phyloP scores from a whole-genome alignment of 352 stramenopile species.

The Salisapilia sapeloensis region DNA sequence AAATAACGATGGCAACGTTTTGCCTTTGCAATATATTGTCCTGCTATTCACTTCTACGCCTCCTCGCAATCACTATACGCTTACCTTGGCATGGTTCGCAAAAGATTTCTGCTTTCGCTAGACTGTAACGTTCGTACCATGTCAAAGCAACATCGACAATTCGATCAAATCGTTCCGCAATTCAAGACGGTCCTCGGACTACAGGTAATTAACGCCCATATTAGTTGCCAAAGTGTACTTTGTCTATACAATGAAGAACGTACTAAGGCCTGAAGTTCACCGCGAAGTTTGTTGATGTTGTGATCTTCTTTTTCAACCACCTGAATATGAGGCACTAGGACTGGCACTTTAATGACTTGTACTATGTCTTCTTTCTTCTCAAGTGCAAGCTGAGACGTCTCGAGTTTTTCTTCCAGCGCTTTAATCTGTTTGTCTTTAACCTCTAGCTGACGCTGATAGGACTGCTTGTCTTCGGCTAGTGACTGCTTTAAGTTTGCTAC shows the following conservation, averaged over 20 bases:
- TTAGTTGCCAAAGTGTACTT: neutral
- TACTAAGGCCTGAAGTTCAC: conserved; percentile 39
- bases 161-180: conserved; percentile 40
- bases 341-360: conserved; percentile 37
- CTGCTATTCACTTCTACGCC: conserved; percentile 1
- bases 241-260: conserved; percentile 2
- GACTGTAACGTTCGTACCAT: neutral
- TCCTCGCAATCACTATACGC: conserved; percentile 3
- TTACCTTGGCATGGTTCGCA: neutral
- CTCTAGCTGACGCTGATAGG: conserved; percentile 22
- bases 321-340: conserved; percentile 21
- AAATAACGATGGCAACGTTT: neutral
- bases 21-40: neutral
- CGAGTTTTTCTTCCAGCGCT: conserved; percentile 34
- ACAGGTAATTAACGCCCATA: conserved; percentile 1
- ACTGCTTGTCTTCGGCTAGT: no score
- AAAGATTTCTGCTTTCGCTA: neutral
- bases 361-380: conserved; percentile 21
- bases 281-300: conserved; percentile 25
- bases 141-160: conserved; percentile 26
- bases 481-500: conserved; percentile 15
- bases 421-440: conserved; percentile 41
- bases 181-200: conserved; percentile 38
- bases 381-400: conserved; percentile 21
- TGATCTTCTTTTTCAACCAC: conserved; percentile 23